A percentile compares a stretch with the other conserved stretches of the same genome.
Conservation (phyloP, 1,284 basidiomycete species). For the Pseudozyma hubeiensis region DNA sequence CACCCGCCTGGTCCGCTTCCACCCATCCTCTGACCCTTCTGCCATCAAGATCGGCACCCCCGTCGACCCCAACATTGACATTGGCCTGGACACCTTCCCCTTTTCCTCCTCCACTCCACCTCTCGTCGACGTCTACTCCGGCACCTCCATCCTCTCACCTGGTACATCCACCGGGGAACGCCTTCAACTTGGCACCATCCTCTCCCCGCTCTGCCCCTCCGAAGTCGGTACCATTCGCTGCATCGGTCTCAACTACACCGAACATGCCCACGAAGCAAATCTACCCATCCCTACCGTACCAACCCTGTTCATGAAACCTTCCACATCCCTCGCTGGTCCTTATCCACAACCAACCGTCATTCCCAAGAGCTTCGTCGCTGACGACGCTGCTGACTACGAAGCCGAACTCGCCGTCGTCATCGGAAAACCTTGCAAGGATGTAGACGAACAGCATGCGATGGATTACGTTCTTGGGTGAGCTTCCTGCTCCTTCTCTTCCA, state of each 20-base stretch:
- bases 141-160: conserved; percentile 74
- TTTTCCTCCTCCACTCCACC: conserved; percentile 72
- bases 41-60: conserved; percentile 82
- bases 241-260: conserved; percentile 82
- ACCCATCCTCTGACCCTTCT: conserved; percentile 74
- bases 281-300: conserved; percentile 73
- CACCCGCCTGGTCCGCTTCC: conserved; percentile 82
- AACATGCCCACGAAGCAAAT: conserved; percentile 75
- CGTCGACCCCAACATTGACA: conserved; percentile 76
- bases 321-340: conserved; percentile 78
- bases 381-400: conserved; percentile 85
- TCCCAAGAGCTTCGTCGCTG: conserved; percentile 76
- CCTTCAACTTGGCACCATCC: conserved; percentile 78
- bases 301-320: conserved; percentile 83
- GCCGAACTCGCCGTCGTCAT: conserved; percentile 88
- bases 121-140: conserved; percentile 77
- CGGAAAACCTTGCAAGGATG: conserved; percentile 81
- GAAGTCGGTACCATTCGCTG: conserved; percentile 76
- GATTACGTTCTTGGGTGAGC: conserved; percentile 76
- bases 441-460: conserved; percentile 79
- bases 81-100: conserved; percentile 71
- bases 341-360: conserved; percentile 73
- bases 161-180: conserved; percentile 76
- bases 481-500: no score
- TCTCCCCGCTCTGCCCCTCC: conserved; percentile 76